Percentiles rank a stretch among this genome's conserved stretches.
Conservation (phyloP, 78 protist species). For the Trichosphaerium sp. region DNA sequence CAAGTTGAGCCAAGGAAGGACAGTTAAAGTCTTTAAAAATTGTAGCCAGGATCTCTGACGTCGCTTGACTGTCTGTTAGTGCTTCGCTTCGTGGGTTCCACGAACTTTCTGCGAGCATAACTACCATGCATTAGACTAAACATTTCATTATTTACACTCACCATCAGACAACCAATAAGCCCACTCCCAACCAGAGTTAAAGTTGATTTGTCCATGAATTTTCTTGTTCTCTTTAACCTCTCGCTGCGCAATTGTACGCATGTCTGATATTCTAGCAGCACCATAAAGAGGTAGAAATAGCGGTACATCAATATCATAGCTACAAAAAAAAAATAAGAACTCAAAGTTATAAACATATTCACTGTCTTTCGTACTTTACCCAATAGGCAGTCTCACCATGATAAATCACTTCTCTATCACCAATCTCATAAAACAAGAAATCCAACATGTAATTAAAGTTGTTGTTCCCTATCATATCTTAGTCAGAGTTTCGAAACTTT, state of each 20-base stretch:
- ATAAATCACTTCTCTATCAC: background rate
- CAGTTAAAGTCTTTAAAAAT: too few species aligned
- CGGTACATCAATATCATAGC: background rate
- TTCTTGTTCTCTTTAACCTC: background rate
- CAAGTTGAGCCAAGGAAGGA: too few species aligned
- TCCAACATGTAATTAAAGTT: background rate
- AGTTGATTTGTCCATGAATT: background rate
- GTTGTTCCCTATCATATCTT: background rate
- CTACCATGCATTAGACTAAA: too few species aligned
- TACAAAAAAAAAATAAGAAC: too few species aligned
- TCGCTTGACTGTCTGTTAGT: background rate
- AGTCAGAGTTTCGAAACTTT: background rate
- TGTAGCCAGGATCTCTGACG: background rate
- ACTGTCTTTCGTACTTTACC: too few species aligned
- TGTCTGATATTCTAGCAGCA: background rate
- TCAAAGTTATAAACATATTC: too few species aligned
- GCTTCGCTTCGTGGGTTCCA: background rate
- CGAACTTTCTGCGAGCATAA: too few species aligned
- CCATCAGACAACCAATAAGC: constrained; percentile 8
- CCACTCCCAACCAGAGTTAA: constrained; percentile 3
- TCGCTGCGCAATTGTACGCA: background rate
- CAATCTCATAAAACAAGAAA: background rate
- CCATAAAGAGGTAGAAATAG: background rate
- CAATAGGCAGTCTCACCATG: background rate
- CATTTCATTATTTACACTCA: too few species aligned